phyloP scores from a whole-genome alignment of 2,329 filamentous ascomycete genomes.

The Diplodia scrobiculata region DNA sequence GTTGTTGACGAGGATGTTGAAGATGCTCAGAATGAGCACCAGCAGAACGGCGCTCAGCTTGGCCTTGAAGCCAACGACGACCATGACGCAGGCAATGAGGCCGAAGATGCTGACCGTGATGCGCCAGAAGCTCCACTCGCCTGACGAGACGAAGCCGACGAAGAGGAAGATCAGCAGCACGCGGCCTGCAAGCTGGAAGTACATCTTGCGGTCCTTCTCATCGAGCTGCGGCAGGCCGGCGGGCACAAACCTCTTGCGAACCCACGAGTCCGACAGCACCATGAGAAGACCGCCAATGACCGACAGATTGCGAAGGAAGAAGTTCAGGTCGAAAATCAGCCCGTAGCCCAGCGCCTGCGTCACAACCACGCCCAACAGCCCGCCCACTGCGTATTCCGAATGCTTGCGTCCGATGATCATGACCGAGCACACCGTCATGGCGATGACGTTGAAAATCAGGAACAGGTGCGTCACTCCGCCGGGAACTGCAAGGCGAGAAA shows the following conservation, averaged over 20 bases:
- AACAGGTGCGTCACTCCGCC: slow-evolving; percentile 87
- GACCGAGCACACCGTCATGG: slow-evolving; percentile 78
- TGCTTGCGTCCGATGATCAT: slow-evolving; percentile 91
- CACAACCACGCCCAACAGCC: slow-evolving; percentile 86
- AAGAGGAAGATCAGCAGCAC: slow-evolving; percentile 98
- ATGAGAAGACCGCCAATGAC: slow-evolving; percentile 96
- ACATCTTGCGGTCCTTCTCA: slow-evolving; percentile 99
- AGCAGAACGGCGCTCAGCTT: slow-evolving; percentile 97
- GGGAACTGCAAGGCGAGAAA: slow-evolving; percentile 64
- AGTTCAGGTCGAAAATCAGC: slow-evolving; percentile 98
- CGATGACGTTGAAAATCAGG: slow-evolving; percentile 84
- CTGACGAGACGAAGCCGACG: slow-evolving; percentile 92
- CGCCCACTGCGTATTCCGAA: slow-evolving; percentile 88
- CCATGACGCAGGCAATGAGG: slow-evolving; percentile 93
- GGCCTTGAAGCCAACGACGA: slow-evolving; percentile 98
- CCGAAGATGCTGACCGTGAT: slow-evolving; percentile 82
- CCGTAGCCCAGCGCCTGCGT: slow-evolving; percentile 95
- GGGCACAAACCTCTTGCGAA: slow-evolving; percentile 94
- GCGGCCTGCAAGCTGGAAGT: slow-evolving; percentile 96
- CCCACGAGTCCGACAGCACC: slow-evolving; percentile 97
- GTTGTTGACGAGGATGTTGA: slow-evolving; percentile 98
- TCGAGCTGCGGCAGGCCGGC: slow-evolving; percentile 91
- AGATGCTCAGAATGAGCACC: slow-evolving; percentile 91
- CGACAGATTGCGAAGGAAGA: slow-evolving; percentile 97
- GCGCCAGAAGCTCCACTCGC: slow-evolving; percentile 87